Conservation (phyloP, 495 filamentous ascomycete species). For the Hypoxylon perforatum region DNA sequence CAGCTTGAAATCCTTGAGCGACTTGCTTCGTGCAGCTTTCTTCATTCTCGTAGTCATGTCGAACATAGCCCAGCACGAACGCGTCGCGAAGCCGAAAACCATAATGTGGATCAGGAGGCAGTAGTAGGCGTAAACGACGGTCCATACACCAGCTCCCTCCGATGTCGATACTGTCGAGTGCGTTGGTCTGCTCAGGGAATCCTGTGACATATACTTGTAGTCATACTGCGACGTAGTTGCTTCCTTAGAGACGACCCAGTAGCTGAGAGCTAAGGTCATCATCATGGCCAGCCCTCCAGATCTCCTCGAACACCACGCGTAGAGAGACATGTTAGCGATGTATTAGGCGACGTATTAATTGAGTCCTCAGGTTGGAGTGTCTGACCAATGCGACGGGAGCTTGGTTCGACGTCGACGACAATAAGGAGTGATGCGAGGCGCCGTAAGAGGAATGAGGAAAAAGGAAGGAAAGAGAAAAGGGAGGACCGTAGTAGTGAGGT, state of each 20-base stretch:
- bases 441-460: conserved; percentile 30
- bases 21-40: conserved; percentile 53
- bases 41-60: conserved; percentile 55
- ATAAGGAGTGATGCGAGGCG: conserved; percentile 29
- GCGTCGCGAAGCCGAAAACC: conserved; percentile 63
- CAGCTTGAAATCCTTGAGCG: conserved; percentile 55
- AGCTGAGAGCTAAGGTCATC: conserved; percentile 53
- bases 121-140: conserved; percentile 62
- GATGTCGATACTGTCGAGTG: conserved; percentile 40
- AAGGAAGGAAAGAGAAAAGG: conserved; percentile 25
- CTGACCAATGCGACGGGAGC: conserved; percentile 28
- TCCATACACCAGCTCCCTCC: conserved; percentile 49
- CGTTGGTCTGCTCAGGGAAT: conserved; percentile 54
- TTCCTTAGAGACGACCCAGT: conserved; percentile 60
- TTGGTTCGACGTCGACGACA: conserved; percentile 10
- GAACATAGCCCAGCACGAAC: conserved; percentile 63
- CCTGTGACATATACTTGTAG: conserved; percentile 57
- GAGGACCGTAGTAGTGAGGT: conserved; percentile 16
- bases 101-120: conserved; percentile 64
- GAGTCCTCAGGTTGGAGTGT: conserved; percentile 26
- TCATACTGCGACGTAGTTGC: conserved; percentile 54
- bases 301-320: conserved; percentile 60
- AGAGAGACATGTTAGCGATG: conserved; percentile 56
- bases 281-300: conserved; percentile 62
- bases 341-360: conserved; percentile 33